A percentile compares a stretch with the other conserved stretches of the same genome.
Evolutionary conservation across 148 eudicot genomes (phyloP).

Genomic region (Limonium bicolor): DNA sequence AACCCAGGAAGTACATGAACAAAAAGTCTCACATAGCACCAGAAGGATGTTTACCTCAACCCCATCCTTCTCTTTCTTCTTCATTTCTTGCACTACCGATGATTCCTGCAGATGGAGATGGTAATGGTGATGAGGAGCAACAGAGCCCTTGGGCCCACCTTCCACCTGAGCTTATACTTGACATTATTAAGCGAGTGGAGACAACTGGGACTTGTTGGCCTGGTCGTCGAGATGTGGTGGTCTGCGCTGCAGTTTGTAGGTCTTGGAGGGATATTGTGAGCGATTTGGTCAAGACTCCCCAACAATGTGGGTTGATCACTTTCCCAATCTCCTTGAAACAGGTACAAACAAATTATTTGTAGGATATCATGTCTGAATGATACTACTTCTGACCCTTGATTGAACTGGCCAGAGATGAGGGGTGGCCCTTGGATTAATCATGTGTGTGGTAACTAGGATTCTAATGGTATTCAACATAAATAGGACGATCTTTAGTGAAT

Average conservation of each 20-base stretch:
- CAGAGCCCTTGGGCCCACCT: conserved; percentile 33
- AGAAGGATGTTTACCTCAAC: conserved; percentile 11
- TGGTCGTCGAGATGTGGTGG: conserved; percentile 28
- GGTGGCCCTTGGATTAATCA: no score
- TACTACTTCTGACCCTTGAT: neutral
- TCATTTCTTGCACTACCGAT: neutral
- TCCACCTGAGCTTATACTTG: conserved; percentile 42
- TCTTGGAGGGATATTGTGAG: conserved; percentile 27
- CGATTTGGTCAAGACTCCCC: conserved; percentile 32
- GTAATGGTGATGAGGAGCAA: neutral
- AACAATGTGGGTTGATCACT: conserved; percentile 45
- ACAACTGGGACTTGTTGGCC: conserved; percentile 31
- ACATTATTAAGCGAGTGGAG: conserved; percentile 30
- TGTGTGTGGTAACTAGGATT: neutral
- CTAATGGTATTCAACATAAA: neutral
- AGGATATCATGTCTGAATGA: neutral
- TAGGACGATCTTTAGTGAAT: neutral
- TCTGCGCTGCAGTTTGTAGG: conserved; percentile 33
- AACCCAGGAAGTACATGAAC: conserved; percentile 14
- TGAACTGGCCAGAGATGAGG: no score
- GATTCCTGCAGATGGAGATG: neutral
- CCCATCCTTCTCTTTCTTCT: conserved; percentile 8
- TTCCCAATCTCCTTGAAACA: conserved; percentile 45
- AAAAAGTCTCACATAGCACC: conserved; percentile 24
- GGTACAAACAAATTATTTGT: conserved; percentile 12